A percentile compares a stretch with the other conserved stretches of the same genome.
phyloP scores from a whole-genome alignment of 768 basidiomycete genomes.

The Agrocybe praecox region DNA sequence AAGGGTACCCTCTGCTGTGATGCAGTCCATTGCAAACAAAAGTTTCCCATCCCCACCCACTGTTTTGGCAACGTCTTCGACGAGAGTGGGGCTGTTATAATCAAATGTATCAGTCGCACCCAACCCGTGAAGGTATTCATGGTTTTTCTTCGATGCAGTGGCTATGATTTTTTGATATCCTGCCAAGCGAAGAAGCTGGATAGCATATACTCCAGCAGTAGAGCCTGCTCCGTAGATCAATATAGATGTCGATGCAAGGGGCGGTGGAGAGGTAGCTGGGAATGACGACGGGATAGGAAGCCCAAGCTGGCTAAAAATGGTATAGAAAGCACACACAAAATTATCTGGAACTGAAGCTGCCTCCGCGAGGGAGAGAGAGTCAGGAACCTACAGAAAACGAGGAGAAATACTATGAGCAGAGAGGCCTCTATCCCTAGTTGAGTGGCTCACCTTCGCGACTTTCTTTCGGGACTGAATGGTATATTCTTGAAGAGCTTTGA shows the following conservation, averaged over 20 bases:
- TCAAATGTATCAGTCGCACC: slow-evolving; percentile 44
- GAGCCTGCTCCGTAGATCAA: slow-evolving; percentile 49
- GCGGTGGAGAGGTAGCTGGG: slow-evolving; percentile 29
- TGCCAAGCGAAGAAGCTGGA: slow-evolving; percentile 41
- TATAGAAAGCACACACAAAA: slow-evolving; percentile 42
- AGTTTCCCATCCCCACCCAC: slow-evolving; percentile 35
- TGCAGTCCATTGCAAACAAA: slow-evolving; percentile 37
- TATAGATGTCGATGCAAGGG: slow-evolving; percentile 33
- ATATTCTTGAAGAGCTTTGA: slow-evolving; percentile 41
- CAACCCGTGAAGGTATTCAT: slow-evolving; percentile 37
- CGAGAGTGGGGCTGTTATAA: slow-evolving; percentile 38
- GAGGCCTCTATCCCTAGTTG: neutral
- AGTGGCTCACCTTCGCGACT: slow-evolving; percentile 36
- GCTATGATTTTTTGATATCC: slow-evolving; percentile 45
- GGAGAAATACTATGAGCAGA: neutral
- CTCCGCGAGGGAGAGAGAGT: slow-evolving; percentile 34
- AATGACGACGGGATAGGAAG: slow-evolving; percentile 36
- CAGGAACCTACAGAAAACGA: slow-evolving; percentile 40
- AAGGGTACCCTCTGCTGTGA: slow-evolving; percentile 39
- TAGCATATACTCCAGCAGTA: slow-evolving; percentile 37
- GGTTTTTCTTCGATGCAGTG: slow-evolving; percentile 41
- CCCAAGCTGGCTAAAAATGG: slow-evolving; percentile 39
- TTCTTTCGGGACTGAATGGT: slow-evolving; percentile 27
- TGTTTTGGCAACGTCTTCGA: slow-evolving; percentile 33
- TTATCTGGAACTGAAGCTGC: slow-evolving; percentile 43